A percentile compares a stretch with the other conserved stretches of the same genome.
These are phyloP conservation scores for Hymenotorrendiella dingleyae DNA, from an alignment of 2,329 filamentous ascomycete species.

Conservation along the genomic window DNA sequence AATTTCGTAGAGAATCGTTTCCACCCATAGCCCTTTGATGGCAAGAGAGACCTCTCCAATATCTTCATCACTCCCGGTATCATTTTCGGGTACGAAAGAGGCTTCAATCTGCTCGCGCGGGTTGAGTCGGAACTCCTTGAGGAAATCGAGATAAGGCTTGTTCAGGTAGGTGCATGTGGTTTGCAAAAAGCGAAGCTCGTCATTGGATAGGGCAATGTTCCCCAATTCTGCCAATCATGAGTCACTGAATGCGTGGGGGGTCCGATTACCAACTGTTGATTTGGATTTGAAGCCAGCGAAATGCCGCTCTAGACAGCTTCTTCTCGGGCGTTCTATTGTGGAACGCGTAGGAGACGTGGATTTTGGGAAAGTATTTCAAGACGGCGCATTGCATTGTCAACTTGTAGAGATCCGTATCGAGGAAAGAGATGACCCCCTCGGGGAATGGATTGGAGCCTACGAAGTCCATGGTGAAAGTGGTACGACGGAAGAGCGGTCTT, in stretches of 20 bases:
- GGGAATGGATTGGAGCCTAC: constrained; percentile 61
- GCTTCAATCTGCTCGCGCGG: constrained; percentile 75
- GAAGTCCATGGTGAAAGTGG: constrained; percentile 53
- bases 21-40: constrained; percentile 80
- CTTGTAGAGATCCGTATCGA: constrained; percentile 81
- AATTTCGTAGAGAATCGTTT: constrained; percentile 97
- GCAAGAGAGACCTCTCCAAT: constrained; percentile 71
- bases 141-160: constrained; percentile 70
- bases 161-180: constrained; percentile 76
- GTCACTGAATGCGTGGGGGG: constrained; percentile 6
- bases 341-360: constrained; percentile 83
- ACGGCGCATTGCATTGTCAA: constrained; percentile 98
- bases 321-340: constrained; percentile 94
- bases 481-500: not conserved
- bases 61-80: constrained; percentile 58
- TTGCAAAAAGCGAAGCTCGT: constrained; percentile 76
- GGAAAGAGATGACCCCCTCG: constrained; percentile 74
- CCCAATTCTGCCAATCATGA: constrained; percentile 60
- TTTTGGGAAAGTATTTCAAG: constrained; percentile 80
- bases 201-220: constrained; percentile 69
- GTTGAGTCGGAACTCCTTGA: constrained; percentile 73
- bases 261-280: constrained; percentile 57
- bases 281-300: constrained; percentile 78
- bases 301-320: constrained; percentile 78
- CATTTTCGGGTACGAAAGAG: constrained; percentile 43